Conservation (phyloP, 2,329 filamentous ascomycete genomes). For the Sporothrix protearum region DNA sequence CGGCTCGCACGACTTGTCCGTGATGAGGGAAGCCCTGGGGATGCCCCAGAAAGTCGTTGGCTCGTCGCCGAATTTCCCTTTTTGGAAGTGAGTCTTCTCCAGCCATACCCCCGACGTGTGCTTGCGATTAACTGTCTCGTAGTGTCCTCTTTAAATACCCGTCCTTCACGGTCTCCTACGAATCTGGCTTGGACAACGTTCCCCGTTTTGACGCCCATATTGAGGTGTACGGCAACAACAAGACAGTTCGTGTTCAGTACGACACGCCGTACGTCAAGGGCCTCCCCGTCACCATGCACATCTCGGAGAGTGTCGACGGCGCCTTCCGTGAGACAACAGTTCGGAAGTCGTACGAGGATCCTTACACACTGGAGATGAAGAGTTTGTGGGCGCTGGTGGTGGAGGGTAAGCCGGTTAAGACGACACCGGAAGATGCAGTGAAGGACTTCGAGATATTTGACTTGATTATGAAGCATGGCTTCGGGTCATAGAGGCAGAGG, state of each 20-base stretch:
- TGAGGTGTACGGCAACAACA: slow-evolving; percentile 51
- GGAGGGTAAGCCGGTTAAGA: neutral
- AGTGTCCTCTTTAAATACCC: slow-evolving; percentile 45
- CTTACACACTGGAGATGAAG: slow-evolving; percentile 39
- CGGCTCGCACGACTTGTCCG: neutral
- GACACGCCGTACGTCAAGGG: slow-evolving; percentile 59
- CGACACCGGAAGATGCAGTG: neutral
- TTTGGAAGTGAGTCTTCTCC: neutral
- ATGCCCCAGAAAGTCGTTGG: neutral
- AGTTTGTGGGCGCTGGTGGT: neutral
- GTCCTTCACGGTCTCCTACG: slow-evolving; percentile 53
- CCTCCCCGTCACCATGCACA: slow-evolving; percentile 47
- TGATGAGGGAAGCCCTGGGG: neutral
- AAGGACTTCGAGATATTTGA: neutral
- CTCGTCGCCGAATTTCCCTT: neutral
- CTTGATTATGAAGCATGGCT: neutral
- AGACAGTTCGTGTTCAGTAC: slow-evolving; percentile 53
- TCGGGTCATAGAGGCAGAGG: neutral
- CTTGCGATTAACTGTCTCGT: no score
- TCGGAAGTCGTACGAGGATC: slow-evolving; percentile 44
- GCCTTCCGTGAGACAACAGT: slow-evolving; percentile 40
- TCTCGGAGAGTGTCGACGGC: slow-evolving; percentile 41
- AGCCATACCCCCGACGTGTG: no score
- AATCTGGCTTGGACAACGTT: slow-evolving; percentile 53
- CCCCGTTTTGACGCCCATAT: slow-evolving; percentile 52